Evolutionary conservation across 1,139 yeast genomes (phyloP), one percentile per base, ranked within the genome.

Genomic region (Lodderomyces elongisporus): DNA sequence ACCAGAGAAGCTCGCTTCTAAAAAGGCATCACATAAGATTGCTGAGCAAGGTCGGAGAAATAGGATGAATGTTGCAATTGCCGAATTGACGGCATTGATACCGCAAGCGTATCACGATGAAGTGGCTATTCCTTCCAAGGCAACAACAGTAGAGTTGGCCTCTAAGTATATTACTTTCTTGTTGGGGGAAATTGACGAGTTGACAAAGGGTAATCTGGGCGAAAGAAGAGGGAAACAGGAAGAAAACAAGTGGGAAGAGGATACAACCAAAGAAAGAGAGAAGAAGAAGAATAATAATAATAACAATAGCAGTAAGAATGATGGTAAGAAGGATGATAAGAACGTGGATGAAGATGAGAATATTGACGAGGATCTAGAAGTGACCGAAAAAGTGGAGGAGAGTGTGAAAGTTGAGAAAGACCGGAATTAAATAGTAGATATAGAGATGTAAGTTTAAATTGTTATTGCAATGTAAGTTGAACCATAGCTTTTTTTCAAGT

Each of bases 21-120:
- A 82, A 53, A 80, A 80, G 46, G 83, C 91, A 4, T 79, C 85
- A 17, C 98, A 91, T 58, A 89, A 91, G 52, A 70, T 85, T 17
- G 97, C 98, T 0, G 98, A 91, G 58, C 96, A 91, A 58, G 97
- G 96, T 8, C 70, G 98, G 39, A 74, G 98, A 47, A 88, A 89
- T 55, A 68, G 98, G 44, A 82, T 91, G 81, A 91, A 91, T 56
- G 61, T 67, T 38, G 97, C 96, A 0, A 78, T 91, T 14, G 77
- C 76, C 31, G 95, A 85, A 32, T 62, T 91, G 37, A 81, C 82
- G 3, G 50, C 66, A 8, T 60, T 87, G 42, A 70, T 91, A 16
- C 94, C 95, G 0, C 75, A 79, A 12, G 54, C 58, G 14, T 62
- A 79, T 48, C 82, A 76, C 43, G 74, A 70, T 31, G 73, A 74